Evolutionary conservation across 108 stramenopile genomes (phyloP), one percentile per base, ranked within the genome.

Genomic region (Conticribra guillardii): DNA sequence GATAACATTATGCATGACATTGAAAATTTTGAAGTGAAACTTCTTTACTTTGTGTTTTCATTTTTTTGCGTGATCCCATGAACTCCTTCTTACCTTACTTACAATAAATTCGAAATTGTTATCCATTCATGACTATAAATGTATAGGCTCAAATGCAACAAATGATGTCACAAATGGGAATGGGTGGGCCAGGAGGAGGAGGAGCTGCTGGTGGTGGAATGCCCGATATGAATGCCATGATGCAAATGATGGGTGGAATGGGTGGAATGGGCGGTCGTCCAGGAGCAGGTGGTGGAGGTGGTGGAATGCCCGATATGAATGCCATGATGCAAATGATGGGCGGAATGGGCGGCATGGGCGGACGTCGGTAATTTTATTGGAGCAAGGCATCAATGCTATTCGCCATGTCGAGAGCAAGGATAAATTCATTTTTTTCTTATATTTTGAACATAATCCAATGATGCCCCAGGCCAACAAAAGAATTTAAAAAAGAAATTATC

Each of bases 351-450:
- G 37, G 37, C 5, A 41, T 41, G 37, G 74, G 74, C 55, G 85
- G 83, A 67, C 84, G 79, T 46, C 87, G 89, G 80, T 90, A 90
- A 63, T 54, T 49, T 45, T 31, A 71, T 71, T n/a, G 87, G 87
- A 90, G 89, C 89, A 90, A 90, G 89, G 73, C 67, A 75, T 65
- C 22, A 21, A n/a, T 14, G n/a, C n/a, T 41, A 9, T 41, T 41
- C 37, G 8, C 11, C 8, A 9, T 11, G 37, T 41, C 11, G 37
- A 41, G 37, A 41, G 5, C 8, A 41, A 9, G 5, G 5, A 5
- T 11, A 5, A 41, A 9, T 41, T 41, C 37, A 11, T 41, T 11
- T 5, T 41, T 41, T 5, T 41, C 11, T 41, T 5, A 41, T 41
- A 41, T 5, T 41, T 5, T 41, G 37, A n/a, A n/a, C n/a, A n/a